These are phyloP conservation scores for Aspergillus biplanus DNA, from an alignment of 495 filamentous ascomycete species.

Conservation along the genomic window DNA sequence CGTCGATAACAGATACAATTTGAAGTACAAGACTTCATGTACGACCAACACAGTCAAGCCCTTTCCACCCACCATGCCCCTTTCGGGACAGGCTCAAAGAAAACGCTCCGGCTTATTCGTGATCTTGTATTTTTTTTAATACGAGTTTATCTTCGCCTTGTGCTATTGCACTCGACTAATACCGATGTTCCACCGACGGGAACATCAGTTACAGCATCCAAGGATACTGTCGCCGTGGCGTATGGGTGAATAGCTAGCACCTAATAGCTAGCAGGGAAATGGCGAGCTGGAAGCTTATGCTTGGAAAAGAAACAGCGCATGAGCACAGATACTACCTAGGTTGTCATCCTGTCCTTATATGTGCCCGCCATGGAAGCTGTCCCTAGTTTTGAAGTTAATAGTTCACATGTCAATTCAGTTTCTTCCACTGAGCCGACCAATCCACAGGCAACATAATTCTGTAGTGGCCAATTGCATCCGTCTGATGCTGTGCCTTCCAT, in stretches of 20 bases:
- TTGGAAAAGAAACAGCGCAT: too few species aligned
- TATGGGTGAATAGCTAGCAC: slow-evolving; percentile 17
- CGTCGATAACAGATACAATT: slow-evolving; percentile 5
- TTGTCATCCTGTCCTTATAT: too few species aligned
- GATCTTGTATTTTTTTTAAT: slow-evolving; percentile 50
- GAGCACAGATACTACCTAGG: too few species aligned
- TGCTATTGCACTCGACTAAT: slow-evolving; percentile 52
- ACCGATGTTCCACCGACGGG: slow-evolving; percentile 52
- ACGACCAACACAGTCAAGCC: slow-evolving; percentile 89
- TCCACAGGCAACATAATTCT: background rate
- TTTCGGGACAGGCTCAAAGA: slow-evolving; percentile 76
- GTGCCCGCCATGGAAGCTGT: too few species aligned
- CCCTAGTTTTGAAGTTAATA: background rate
- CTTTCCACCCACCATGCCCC: slow-evolving; percentile 77
- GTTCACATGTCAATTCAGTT: background rate
- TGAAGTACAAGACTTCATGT: slow-evolving; percentile 33
- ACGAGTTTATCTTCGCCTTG: slow-evolving; percentile 56
- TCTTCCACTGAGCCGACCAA: background rate
- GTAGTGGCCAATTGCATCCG: background rate
- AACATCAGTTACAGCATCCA: slow-evolving; percentile 60
- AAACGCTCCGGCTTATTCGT: slow-evolving; percentile 97
- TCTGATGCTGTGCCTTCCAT: background rate
- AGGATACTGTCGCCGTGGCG: slow-evolving; percentile 61
- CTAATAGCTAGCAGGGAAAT: background rate
- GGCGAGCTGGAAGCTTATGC: background rate